Base-by-base conservation (phyloP, 371 early-diverging fungal species). In the Rhizopus arrhizus region DNA sequence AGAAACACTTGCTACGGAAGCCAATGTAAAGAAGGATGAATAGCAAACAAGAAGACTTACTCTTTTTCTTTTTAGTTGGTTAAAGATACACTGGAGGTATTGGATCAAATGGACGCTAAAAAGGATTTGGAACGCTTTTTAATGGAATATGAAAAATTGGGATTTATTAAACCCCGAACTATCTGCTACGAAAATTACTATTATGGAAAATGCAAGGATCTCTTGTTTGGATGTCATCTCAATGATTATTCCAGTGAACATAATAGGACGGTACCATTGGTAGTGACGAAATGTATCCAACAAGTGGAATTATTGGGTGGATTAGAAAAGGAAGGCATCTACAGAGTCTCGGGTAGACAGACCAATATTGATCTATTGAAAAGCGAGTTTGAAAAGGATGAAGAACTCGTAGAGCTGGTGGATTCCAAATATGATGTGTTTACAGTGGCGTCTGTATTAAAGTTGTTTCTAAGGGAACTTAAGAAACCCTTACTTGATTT, bases 381-480 rank as follows among this genome's bases (percentile, higher is more conserved):
- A 31, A 64, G 64, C 42, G 70, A 70, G 22, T 80, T 87, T 56
- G 89, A 89, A 58, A 61, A 64, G 40, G 80, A 85, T 49, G 85
- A 82, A 53, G 73, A 78, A 36, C 58, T 66, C 0, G 70, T 83
- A 0, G 78, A 83, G 34, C 58, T 85, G 29, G 66, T 74, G 4
- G 56, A 72, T 4, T 53, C 57, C 11, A 71, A 71, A 38, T 82
- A 74, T 42, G 89, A 88, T 51, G 77, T 85, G 10, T 68, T 85
- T 47, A 78, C 80, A 0, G 77, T 90, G 43, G 86, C 87, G 0
- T 74, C 80, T 0, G 78, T 89, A 3, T 69, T 90, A 10, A 90
- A 90, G 59, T 60, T 80, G 11, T 90, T 84, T 62, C 64, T 90
- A 5, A 74, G 90, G 3, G 83, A 86, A 60, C 62, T 90, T 31